Evolutionary conservation across 257 asterid genomes (phyloP), one percentile per base, ranked within the genome.

Genomic region (Solanum virginianum): DNA sequence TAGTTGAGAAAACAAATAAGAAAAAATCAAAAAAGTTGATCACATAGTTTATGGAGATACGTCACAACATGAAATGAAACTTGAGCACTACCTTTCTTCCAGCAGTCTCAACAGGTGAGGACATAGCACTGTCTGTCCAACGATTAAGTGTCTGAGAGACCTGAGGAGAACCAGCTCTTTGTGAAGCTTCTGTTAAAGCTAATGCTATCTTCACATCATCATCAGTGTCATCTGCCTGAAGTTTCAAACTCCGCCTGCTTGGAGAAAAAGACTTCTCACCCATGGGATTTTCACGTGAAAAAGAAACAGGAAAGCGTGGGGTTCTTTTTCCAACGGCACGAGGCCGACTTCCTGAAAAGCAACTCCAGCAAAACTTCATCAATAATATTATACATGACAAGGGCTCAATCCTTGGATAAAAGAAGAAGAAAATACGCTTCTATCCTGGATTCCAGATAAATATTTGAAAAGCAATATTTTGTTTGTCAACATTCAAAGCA

Each of bases 301-400:
- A 91, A 54, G 94, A 83, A 53, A 93, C 95, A 24, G 98, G 98
- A 90, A 92, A 86, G 83, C 99, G 89, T 85, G 99, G 98, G 13
- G 99, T 96, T 88, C 99, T 92, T 87, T 93, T 94, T 63, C 99
- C 97, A 82, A 94, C 98, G 87, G 94, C 96, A 36, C 94, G 97
- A 89, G 96, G 94, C 80, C 90, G 90, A 88, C 91, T 91, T 74
- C 96, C 98, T 96, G 85, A 89, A 90, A 89, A 80, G 69, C 65
- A 87, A 84, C 54, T 85, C 89, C 80, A 85, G 63, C 83, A 32
- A 83, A 72, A 66, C 59, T 72, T 88, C 80, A 81, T 49, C 90
- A 85, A 83, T 59, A 53, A 87, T 86, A 85, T 74, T 72, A 32
- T 32, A 47, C 77, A 85, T 72, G 84, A 41, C 32, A 60, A 77